Conservation (phyloP, 176 grass and related monocot species). For the Melocanna baccifera region DNA sequence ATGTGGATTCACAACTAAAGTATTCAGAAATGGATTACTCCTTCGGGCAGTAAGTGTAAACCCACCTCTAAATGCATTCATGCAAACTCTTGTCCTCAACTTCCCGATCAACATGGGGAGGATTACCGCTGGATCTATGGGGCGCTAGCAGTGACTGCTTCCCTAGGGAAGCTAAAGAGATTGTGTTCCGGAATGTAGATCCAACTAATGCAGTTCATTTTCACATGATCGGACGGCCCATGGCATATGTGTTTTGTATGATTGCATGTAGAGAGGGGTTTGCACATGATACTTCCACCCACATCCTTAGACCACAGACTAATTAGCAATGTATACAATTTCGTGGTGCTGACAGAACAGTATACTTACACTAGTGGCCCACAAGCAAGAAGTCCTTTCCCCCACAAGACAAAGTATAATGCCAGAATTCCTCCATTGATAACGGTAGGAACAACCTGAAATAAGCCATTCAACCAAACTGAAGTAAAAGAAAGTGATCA, state of each 20-base stretch:
- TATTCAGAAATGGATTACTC: neutral
- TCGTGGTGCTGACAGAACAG: slow-evolving; percentile 18
- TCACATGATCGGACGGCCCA: neutral
- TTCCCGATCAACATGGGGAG: neutral
- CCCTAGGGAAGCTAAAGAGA: neutral
- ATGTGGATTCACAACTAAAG: neutral
- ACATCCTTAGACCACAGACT: neutral
- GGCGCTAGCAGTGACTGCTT: neutral
- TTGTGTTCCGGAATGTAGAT: neutral
- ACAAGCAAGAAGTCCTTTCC: slow-evolving; percentile 84
- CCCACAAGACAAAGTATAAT: slow-evolving; percentile 92
- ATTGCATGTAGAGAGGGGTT: neutral
- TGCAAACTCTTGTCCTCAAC: neutral
- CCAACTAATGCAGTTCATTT: slow-evolving; percentile 15
- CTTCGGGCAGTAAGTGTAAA: neutral
- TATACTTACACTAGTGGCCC: slow-evolving; percentile 86
- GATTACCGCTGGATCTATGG: neutral
- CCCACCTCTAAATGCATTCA: slow-evolving; percentile 4
- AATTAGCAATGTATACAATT: neutral
- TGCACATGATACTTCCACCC: neutral
- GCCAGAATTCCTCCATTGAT: slow-evolving; percentile 97
- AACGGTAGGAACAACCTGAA: slow-evolving; percentile 79
- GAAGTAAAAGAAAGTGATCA: slow-evolving; percentile 1
- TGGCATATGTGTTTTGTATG: neutral
- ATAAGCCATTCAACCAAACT: slow-evolving; percentile 20